Percentiles rank a stretch among this genome's conserved stretches.
phyloP scores from a whole-genome alignment of 2,329 filamentous ascomycete species.

The Rugonectria rugulosa region DNA sequence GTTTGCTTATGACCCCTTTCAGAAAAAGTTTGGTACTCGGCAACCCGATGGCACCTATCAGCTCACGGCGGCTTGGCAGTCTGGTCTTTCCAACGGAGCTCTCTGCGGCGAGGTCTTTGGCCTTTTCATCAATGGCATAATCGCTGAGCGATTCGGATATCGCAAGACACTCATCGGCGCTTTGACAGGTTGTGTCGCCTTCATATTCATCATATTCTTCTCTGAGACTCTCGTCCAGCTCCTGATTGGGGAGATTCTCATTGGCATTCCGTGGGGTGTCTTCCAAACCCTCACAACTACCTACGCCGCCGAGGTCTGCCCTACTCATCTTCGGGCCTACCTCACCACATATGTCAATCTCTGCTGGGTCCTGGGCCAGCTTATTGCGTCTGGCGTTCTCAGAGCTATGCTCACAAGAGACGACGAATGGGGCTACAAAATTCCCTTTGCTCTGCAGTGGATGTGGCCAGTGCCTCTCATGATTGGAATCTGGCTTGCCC shows the following conservation, averaged over 20 bases:
- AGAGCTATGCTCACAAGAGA: slow-evolving; percentile 47
- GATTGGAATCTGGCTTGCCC: slow-evolving; percentile 52
- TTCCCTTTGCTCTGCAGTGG: slow-evolving; percentile 60
- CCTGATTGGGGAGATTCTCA: slow-evolving; percentile 54
- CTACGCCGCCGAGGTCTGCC: slow-evolving; percentile 58
- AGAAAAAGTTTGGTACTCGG: slow-evolving; percentile 48
- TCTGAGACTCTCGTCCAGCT: slow-evolving; percentile 50
- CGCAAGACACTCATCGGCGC: slow-evolving; percentile 56
- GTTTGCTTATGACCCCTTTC: slow-evolving; percentile 50
- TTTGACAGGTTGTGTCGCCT: slow-evolving; percentile 47
- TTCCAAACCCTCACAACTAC: slow-evolving; percentile 57
- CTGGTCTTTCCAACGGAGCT: slow-evolving; percentile 57
- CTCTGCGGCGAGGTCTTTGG: slow-evolving; percentile 59
- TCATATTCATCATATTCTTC: slow-evolving; percentile 60
- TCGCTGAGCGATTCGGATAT: slow-evolving; percentile 56
- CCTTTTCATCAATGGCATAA: slow-evolving; percentile 56
- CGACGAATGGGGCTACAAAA: slow-evolving; percentile 54
- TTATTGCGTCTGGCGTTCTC: slow-evolving; percentile 54
- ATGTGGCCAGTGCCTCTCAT: slow-evolving; percentile 55
- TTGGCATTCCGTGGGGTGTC: slow-evolving; percentile 56
- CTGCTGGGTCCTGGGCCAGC: slow-evolving; percentile 59
- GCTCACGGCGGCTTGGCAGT: slow-evolving; percentile 60
- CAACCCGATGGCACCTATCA: slow-evolving; percentile 50
- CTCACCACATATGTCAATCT: slow-evolving; percentile 58
- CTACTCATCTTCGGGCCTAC: slow-evolving; percentile 55